Evolutionary conservation across 2,329 filamentous ascomycete genomes (phyloP).

Genomic region (Zymoseptoria ardabiliae): DNA sequence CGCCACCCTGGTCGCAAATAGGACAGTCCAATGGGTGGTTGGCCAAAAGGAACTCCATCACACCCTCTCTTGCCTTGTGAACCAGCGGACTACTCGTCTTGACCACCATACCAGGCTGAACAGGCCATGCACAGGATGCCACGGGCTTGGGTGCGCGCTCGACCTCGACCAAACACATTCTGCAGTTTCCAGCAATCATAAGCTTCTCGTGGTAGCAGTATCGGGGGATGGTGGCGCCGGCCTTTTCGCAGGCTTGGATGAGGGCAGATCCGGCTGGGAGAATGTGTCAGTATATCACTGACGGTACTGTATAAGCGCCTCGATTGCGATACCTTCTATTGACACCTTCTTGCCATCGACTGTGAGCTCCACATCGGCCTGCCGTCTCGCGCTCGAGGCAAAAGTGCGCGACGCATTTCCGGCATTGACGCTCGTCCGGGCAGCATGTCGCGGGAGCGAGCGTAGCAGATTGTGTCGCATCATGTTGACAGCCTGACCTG

Average conservation of each 20-base stretch:
- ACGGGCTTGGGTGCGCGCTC: conserved; percentile 94
- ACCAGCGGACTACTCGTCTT: conserved; percentile 95
- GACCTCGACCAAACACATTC: conserved; percentile 99
- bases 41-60: conserved; percentile 96
- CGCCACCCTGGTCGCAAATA: conserved; percentile 96
- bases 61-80: conserved; percentile 96
- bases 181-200: conserved; percentile 98
- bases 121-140: conserved; percentile 96
- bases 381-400: conserved; percentile 67
- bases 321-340: conserved; percentile 67
- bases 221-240: conserved; percentile 83
- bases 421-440: conserved; percentile 24
- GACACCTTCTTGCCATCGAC: conserved; percentile 96
- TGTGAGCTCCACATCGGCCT: conserved; percentile 92
- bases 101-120: conserved; percentile 97
- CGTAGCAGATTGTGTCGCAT: conserved; percentile 60
- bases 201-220: conserved; percentile 99
- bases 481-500: conserved; percentile 36
- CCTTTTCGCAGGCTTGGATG: conserved; percentile 99
- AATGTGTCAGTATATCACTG: neutral
- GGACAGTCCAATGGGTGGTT: conserved; percentile 96
- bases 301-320: neutral
- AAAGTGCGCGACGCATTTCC: conserved; percentile 66
- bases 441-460: conserved; percentile 49
- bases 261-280: conserved; percentile 79